phyloP scores from a whole-genome alignment of 2,329 filamentous ascomycete genomes.

The Knoxdaviesia capensis region DNA sequence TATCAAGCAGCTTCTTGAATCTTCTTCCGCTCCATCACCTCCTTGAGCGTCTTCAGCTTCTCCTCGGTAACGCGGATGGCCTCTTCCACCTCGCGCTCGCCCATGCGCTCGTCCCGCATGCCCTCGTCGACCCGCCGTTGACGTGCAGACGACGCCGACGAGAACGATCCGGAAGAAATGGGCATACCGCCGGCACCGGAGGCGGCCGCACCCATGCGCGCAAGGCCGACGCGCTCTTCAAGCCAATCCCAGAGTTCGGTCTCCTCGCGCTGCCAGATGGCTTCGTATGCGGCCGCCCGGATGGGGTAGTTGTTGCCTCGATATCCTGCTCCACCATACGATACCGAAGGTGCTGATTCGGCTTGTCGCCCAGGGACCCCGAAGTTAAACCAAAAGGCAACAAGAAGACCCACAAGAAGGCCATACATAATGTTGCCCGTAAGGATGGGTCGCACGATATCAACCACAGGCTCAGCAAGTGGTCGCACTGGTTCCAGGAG shows the following conservation, averaged over 20 bases:
- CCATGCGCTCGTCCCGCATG: slow-evolving; percentile 39
- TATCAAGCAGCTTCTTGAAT: too few species aligned
- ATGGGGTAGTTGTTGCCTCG: slow-evolving; percentile 30
- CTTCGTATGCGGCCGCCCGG: slow-evolving; percentile 67
- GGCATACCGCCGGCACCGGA: not conserved
- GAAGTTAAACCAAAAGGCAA: slow-evolving; percentile 55
- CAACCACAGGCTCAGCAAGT: slow-evolving; percentile 47
- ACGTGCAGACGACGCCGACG: not conserved
- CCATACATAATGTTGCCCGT: slow-evolving; percentile 61
- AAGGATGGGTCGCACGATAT: slow-evolving; percentile 50
- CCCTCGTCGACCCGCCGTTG: slow-evolving; percentile 32
- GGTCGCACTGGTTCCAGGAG: slow-evolving; percentile 58
- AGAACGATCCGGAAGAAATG: too few species aligned
- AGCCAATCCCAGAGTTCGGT: slow-evolving; percentile 86
- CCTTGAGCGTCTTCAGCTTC: slow-evolving; percentile 56
- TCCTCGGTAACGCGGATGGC: slow-evolving; percentile 77
- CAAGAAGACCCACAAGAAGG: slow-evolving; percentile 50
- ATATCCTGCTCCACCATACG: slow-evolving; percentile 8
- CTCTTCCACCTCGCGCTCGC: slow-evolving; percentile 54
- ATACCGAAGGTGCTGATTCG: not conserved
- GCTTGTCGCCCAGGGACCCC: slow-evolving; percentile 18
- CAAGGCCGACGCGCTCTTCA: slow-evolving; percentile 65
- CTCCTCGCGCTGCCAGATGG: slow-evolving; percentile 80
- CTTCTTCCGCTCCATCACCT: slow-evolving; percentile 43
- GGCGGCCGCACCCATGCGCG: slow-evolving; percentile 23